Evolutionary conservation across 148 eudicot species (phyloP), one percentile per base, ranked within the genome.

Genomic region (Arctostaphylos glauca): DNA sequence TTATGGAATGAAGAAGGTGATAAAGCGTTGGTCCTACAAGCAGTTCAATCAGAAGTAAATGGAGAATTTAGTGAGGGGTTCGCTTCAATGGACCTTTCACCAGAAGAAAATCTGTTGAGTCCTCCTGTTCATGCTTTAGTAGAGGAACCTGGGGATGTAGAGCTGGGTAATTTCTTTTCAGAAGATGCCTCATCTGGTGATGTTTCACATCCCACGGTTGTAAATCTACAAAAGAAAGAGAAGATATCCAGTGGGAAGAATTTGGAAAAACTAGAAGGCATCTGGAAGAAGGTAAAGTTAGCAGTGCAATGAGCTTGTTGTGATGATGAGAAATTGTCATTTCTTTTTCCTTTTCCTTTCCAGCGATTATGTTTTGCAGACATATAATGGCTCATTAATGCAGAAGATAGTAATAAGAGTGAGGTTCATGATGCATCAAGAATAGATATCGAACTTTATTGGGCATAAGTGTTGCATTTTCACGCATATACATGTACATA

Each of bases 281-380:
- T 94, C 64, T 96, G 99, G 99, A 96, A 92, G 88, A 92, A 92
- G 99, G 99, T 96, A 89, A 80, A 78, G n/a, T 66, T 44, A 58
- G 55, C 46, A 67, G 14, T 82, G 55, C 25, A 53, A 55, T 47
- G 80, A 54, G 81, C 0, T 74, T 38, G 31, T 73, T 60, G 23
- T 70, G 59, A 78, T 82, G 44, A 43, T 58, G n/a, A 25, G 71
- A 31, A 31, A 9, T 9, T 21, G 68, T 38, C 31, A 21, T 62
- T 25, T 8, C 8, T 60, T 66, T 25, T 5, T 43, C 41, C 16
- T 66, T 60, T 25, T 60, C 5, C 43, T 66, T 66, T 66, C 12
- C 4, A 66, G 31, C 6, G 15, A 25, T 66, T 16, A 31, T 25
- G 43, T 66, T 16, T 66, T 66, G 1, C 71, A 31, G 38, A 31